These are phyloP conservation scores for Sugiyamaella floridensis DNA, from an alignment of 805 yeast species.

Conservation along the genomic window DNA sequence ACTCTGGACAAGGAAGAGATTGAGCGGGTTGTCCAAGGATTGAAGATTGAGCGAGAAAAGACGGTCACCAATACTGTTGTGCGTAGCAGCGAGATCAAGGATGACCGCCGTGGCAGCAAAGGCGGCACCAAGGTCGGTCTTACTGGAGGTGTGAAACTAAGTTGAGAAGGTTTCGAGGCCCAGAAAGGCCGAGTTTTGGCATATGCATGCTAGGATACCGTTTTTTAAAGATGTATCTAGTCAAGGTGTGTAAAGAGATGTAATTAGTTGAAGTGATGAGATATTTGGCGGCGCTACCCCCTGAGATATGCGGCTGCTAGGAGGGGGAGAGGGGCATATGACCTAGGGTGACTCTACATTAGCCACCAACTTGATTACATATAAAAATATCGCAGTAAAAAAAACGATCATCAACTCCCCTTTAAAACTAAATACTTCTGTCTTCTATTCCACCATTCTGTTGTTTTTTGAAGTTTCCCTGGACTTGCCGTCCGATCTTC, in stretches of 20 bases:
- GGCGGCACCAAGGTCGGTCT: slow-evolving; percentile 6
- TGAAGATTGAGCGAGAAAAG: slow-evolving; percentile 59
- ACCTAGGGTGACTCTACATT: background rate
- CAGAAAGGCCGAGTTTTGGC: background rate
- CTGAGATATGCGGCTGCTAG: background rate
- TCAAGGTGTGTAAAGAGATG: background rate
- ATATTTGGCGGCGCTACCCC: background rate
- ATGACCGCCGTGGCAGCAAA: slow-evolving; percentile 22
- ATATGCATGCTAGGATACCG: background rate
- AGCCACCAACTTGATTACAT: background rate
- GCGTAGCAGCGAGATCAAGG: slow-evolving; percentile 35
- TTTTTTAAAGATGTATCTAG: background rate
- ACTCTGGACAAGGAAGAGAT: slow-evolving; percentile 88
- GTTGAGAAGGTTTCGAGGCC: background rate
- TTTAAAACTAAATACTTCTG: too few species aligned
- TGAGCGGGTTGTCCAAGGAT: slow-evolving; percentile 78
- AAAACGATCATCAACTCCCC: too few species aligned
- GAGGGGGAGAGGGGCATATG: too few species aligned
- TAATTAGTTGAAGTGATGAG: background rate
- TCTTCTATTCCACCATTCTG: too few species aligned
- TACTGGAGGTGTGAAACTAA: background rate
- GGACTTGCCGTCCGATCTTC: background rate
- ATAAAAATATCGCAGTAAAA: too few species aligned
- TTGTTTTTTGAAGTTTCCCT: too few species aligned
- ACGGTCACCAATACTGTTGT: slow-evolving; percentile 70